These are phyloP conservation scores for Hygrophoropsis aurantiaca DNA, from an alignment of 768 basidiomycete genomes.

Conservation along the genomic window DNA sequence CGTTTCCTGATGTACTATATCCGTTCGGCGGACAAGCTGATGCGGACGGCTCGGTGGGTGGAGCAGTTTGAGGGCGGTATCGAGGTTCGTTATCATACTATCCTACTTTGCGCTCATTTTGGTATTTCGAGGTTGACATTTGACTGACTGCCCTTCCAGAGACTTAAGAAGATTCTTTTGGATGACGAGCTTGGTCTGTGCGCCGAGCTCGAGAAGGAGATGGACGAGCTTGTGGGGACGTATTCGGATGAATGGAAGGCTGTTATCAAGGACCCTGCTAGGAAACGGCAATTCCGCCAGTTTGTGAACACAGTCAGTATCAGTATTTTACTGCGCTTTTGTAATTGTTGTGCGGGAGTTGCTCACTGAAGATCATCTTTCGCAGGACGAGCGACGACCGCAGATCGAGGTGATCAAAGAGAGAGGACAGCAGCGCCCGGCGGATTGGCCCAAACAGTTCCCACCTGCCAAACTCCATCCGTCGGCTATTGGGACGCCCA, in stretches of 20 bases:
- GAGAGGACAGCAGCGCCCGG: conserved; percentile 62
- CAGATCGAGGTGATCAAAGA: conserved; percentile 55
- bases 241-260: conserved; percentile 71
- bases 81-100: conserved; percentile 37
- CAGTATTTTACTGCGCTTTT: neutral
- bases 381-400: conserved; percentile 36
- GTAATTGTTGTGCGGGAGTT: neutral
- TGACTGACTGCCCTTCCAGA: conserved; percentile 37
- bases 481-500: conserved; percentile 41
- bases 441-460: conserved; percentile 64
- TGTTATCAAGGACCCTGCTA: conserved; percentile 54
- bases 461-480: conserved; percentile 45
- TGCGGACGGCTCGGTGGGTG: conserved; percentile 73
- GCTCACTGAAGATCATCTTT: neutral
- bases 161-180: conserved; percentile 62
- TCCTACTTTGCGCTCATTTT: neutral
- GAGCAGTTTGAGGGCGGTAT: conserved; percentile 70
- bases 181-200: conserved; percentile 76
- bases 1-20: conserved; percentile 71
- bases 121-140: neutral
- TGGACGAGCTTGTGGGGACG: conserved; percentile 63
- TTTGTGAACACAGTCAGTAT: conserved; percentile 61
- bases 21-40: conserved; percentile 67
- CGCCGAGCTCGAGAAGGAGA: conserved; percentile 61
- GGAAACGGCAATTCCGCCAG: conserved; percentile 54